Base-by-base conservation (phyloP, 768 basidiomycete genomes). In the Pulveroboletus sp. region DNA sequence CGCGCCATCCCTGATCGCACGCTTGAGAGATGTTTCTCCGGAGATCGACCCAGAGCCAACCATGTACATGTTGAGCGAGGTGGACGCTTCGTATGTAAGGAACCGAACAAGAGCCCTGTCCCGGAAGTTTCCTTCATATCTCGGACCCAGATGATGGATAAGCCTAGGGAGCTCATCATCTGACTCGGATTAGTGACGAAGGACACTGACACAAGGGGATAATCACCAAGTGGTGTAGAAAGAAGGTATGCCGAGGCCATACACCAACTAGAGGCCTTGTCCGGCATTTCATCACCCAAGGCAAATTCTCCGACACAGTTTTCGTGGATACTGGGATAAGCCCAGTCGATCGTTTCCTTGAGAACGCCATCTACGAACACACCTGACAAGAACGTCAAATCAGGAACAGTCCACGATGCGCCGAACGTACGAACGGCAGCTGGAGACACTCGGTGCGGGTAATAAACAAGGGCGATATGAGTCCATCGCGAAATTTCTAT, bases 11-110 rank as follows among this genome's bases (percentile, higher is more conserved):
- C 68, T 70, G 47, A 79, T 61, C 0, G 68, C 74, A 39, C 68
- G 68, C 40, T 69, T 66, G 24, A 79, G 58, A 3, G 66, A 57
- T 26, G 64, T 49, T 12, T 73, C 72, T 74, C 26, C 74, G 41
- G 51, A 78, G 58, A 10, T 62, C 56, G 43, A 79, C 60, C 11
- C 75, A 73, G 51, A 76, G 60, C 5, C 79, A 76, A 76, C 73
- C 15, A 93, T 69, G 56, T 82, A 82, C 74, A 93, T 88, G 61
- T 88, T 91, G 46, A 93, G 73, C 0, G 89, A 89, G 0, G 90
- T 89, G 5, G 85, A 81, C 0, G 87, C 86, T 56, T 90, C 86
- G 64, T 93, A 93, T 0, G 90, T 93, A 42, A 93, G 70, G 63
- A 91, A 91, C 39, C 79, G 83, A 55, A 82, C 72, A 32, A 92